Base-by-base conservation (phyloP, 768 basidiomycete genomes). In the Trametes villosa region DNA sequence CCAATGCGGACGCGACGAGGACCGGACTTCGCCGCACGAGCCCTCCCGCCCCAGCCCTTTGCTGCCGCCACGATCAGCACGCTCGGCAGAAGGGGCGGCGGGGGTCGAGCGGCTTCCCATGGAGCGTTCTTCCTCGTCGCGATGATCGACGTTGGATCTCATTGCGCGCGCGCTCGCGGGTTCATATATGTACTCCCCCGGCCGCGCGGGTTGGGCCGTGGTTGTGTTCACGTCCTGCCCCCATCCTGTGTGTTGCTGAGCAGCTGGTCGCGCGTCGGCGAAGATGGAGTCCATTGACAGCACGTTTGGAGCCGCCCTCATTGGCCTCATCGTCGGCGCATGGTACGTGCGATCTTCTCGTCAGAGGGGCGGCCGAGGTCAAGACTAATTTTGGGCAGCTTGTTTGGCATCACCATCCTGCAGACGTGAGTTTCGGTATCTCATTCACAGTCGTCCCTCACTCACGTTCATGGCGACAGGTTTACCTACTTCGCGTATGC, bases 361-460 rank as follows among this genome's bases (percentile, higher is more conserved):
- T 60, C 31, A 8, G 8, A 31, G 12, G 33, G 38, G 24, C 36
- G 1, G 11, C 53, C 56, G 24, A 49, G 41, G 52, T 40, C 48
- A 50, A n/a, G 24, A 34, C 18, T 15, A 22, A 9, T 44, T 11
- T 22, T n/a, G 17, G 22, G 9, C 66, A 83, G 80, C 36, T 64
- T 81, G 42, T 83, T 80, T 66, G 81, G 81, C 34, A 76, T 81
- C 26, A 82, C 81, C 8, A 64, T 82, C 31, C 67, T 82, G 22
- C 63, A 65, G 52, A 65, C 63, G 63, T 65, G 34, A 12, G 63
- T 53, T 20, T 9, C 1, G 44, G 1, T 13, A 22, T 22, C 3
- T 4, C 11, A 8, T 42, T 4, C 17, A 4, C 9, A 26, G 3
- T 15, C 15, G 24, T 79, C 57, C 76, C 76, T 76, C 79, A 63